Evolutionary conservation across 352 stramenopile genomes (phyloP).

Genomic region (Plasmopara viticola): DNA sequence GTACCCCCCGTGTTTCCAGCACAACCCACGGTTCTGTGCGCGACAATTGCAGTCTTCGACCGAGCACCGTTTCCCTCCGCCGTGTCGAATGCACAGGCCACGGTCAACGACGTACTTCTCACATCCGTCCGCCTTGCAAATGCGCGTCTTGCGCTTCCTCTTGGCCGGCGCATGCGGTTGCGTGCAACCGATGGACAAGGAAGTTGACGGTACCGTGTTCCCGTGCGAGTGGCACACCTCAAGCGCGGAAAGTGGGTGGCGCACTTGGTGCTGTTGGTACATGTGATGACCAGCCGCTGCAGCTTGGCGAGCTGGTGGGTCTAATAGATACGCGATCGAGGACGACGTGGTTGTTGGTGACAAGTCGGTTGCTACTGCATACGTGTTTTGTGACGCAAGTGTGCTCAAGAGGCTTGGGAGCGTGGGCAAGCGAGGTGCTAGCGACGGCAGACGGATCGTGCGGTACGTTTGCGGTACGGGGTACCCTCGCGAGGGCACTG

Average conservation of each 20-base stretch:
- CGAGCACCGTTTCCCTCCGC: constrained; percentile 41
- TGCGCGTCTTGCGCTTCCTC: constrained; percentile 40
- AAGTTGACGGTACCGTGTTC: constrained; percentile 8
- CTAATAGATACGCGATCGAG: constrained; percentile 33
- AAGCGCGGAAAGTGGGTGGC: constrained; percentile 4
- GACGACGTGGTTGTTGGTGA: constrained; percentile 19
- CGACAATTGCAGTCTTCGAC: constrained; percentile 34
- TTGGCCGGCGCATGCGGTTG: constrained; percentile 15
- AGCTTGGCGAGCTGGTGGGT: constrained; percentile 14
- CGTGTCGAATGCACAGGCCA: background rate
- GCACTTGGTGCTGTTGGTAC: constrained; percentile 9
- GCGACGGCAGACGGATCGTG: constrained; percentile 29
- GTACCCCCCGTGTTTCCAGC: constrained; percentile 23
- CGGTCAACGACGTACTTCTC: constrained; percentile 8
- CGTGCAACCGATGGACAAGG: constrained; percentile 8
- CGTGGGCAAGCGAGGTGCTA: constrained; percentile 24
- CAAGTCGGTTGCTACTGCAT: constrained; percentile 8
- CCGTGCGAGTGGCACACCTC: constrained; percentile 25
- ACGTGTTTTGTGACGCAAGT: constrained; percentile 12
- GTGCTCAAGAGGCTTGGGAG: constrained; percentile 32
- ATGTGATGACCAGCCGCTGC: constrained; percentile 7
- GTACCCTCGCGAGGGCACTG: constrained; percentile 16
- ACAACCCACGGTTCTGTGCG: constrained; percentile 44
- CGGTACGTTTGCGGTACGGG: constrained; percentile 18
- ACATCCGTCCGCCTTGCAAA: constrained; percentile 40